phyloP scores from a whole-genome alignment of 2,329 filamentous ascomycete genomes.

The Fusarium musae region DNA sequence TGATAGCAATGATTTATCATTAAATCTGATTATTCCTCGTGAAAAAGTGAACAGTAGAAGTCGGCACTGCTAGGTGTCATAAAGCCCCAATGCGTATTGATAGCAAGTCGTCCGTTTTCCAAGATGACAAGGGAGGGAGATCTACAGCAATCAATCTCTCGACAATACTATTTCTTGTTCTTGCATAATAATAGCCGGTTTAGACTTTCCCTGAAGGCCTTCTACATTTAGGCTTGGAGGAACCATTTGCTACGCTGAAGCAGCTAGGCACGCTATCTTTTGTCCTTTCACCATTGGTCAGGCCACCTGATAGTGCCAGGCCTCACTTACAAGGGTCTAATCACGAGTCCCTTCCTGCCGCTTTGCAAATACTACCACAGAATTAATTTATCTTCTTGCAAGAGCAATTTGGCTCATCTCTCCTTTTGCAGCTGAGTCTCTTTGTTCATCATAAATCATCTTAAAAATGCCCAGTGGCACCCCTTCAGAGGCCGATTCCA shows the following conservation, averaged over 20 bases:
- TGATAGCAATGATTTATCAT: slow-evolving; percentile 46
- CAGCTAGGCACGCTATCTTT: slow-evolving; percentile 3
- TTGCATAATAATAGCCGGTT: background rate
- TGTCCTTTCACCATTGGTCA: slow-evolving; percentile 11
- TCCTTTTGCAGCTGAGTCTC: background rate
- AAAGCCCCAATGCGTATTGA: background rate
- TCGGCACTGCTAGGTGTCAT: background rate
- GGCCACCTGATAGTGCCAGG: slow-evolving; percentile 30
- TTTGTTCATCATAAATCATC: background rate
- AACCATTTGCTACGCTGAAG: background rate
- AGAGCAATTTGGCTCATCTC: background rate
- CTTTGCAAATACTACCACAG: background rate
- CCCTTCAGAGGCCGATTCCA: slow-evolving; percentile 22
- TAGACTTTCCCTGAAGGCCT: background rate
- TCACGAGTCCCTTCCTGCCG: slow-evolving; percentile 26
- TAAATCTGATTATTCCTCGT: background rate
- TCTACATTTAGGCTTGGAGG: background rate
- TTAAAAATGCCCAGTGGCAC: slow-evolving; percentile 31
- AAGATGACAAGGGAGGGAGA: background rate
- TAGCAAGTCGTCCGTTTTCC: too few species aligned
- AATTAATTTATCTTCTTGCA: background rate
- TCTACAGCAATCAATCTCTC: background rate
- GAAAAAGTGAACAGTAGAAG: background rate
- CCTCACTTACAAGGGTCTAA: slow-evolving; percentile 35
- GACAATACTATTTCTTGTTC: too few species aligned